Base-by-base conservation (phyloP, 2,329 filamentous ascomycete species). In the Colletotrichum sidae region DNA sequence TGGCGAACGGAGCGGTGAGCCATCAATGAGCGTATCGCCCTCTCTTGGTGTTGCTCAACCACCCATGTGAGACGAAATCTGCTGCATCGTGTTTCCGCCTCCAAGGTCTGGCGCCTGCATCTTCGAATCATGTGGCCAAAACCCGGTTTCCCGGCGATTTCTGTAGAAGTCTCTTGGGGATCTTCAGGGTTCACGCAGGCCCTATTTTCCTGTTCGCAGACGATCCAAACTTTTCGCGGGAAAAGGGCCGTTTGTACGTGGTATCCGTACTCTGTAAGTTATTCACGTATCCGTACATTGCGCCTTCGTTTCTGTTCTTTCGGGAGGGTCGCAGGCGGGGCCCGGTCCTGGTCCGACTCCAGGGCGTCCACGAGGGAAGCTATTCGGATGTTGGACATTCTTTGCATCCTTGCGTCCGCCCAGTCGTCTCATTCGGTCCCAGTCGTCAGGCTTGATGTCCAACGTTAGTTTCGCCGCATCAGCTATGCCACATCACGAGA, bases 1-100 rank as follows among this genome's bases (percentile, higher is more conserved):
- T 25, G 25, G 25, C 25, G 25, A 47, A 67, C 58, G 64, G 63
- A 68, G 67, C 67, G 67, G 67, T 68, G 67, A 68, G 67, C 52
- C 38, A 64, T 54, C 58, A 57, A 67, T 50, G 17, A 59, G 67
- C 67, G 67, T 67, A 67, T 68, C 67, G 59, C 63, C 38, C 51
- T 38, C 50, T 45, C 33, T 17, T 11, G 9, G 35, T n/a, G 50
- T 49, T 38, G 25, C 25, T 25, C 25, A 25, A 25, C 25, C 25
- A 25, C 25, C 25, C 39, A 56, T 41, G 47, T 45, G 54, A 67
- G 55, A 65, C 45, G 58, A 60, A 51, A 38, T 35, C 15, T 62
- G 46, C 39, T 15, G 39, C 51, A 50, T 56, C 53, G 41, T 35
- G 15, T 17, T 49, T 63, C 52, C 37, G 38, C 15, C 51, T 50